A percentile compares a stretch with the other conserved stretches of the same genome.
phyloP scores from a whole-genome alignment of 192 early-diverging fungal genomes.

The Coemansia sp. region DNA sequence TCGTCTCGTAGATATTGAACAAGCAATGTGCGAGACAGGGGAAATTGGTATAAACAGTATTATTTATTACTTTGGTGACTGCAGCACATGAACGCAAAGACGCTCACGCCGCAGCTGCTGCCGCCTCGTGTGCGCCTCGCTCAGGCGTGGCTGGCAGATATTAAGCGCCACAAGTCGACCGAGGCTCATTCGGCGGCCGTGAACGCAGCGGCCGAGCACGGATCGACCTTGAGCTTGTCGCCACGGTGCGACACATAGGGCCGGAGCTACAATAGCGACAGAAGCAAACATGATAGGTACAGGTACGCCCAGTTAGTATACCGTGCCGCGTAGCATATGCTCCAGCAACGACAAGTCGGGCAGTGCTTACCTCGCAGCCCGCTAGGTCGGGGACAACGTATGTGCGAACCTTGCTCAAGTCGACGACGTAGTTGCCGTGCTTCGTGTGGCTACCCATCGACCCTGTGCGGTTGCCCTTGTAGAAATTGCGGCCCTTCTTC shows the following conservation, averaged over 20 bases:
- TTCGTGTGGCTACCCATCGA: constrained; percentile 59
- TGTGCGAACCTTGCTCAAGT: constrained; percentile 51
- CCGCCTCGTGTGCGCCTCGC: not conserved
- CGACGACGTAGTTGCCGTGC: constrained; percentile 49
- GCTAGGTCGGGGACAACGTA: constrained; percentile 55
- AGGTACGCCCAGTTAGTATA: not conserved
- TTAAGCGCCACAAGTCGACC: not conserved
- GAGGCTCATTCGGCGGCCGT: constrained; percentile 2
- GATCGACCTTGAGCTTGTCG: constrained; percentile 45
- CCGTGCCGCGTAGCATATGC: not conserved
- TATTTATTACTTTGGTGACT: not conserved
- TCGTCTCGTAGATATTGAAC: too few relatives aligned
- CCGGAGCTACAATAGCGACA: constrained; percentile 32
- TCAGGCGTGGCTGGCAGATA: constrained; percentile 4
- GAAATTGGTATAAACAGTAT: not conserved
- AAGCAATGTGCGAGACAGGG: not conserved
- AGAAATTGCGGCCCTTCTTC: constrained; percentile 57
- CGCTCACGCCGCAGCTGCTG: too few relatives aligned
- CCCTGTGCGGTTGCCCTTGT: constrained; percentile 59
- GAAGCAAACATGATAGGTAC: not conserved
- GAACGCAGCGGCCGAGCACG: constrained; percentile 26
- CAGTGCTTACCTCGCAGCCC: constrained; percentile 37
- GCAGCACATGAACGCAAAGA: not conserved
- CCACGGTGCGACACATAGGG: constrained; percentile 52
- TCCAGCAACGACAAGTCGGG: not conserved